Base-by-base conservation (phyloP, 306 rosid species). In the Herpetospermum pedunculosum region DNA sequence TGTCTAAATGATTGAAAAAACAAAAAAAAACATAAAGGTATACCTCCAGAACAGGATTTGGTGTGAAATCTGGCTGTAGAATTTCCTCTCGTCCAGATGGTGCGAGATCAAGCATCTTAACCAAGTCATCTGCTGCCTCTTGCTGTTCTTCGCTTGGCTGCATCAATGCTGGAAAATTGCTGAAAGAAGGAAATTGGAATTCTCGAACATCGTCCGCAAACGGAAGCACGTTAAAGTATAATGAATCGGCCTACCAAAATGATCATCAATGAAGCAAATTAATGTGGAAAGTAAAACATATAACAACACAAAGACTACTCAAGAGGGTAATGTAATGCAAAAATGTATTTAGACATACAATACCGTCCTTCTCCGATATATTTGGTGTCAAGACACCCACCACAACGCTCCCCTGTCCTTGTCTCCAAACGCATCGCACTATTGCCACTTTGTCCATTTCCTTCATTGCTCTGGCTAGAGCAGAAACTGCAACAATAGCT, bases 381-480 rank as follows among this genome's bases (percentile, higher is more conserved):
- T 91, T 89, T 53, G 97, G 97, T 53, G 94, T 87, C 84, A 91
- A 83, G 82, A 87, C 88, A 78, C 97, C 97, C 29, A 91, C 84
- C 41, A 82, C 79, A 48, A 89, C 90, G 80, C 41, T 86, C 6
- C 71, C 87, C 64, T 91, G 97, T 80, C 97, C 96, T n/a, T 78
- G 83, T 83, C 92, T 89, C 97, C 98, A 93, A 72, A 86, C 92
- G 32, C 97, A 93, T 6, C 98, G 96, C 76, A 91, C 57, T 38
- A 93, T 86, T 44, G 96, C 98, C 72, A 91, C 91, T 87, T 89
- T 93, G 64, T 86, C 85, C 87, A 48, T 84, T 78, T 87, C 92
- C 80, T 89, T 91, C 98, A 93, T 89, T 37, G 97, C 97, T 85
- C 97, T 87, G 59, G 94, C 90, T 28, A 93, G 80, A 65, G 98